phyloP scores from a whole-genome alignment of 805 yeast species.

The Wickerhamiella cacticola region DNA sequence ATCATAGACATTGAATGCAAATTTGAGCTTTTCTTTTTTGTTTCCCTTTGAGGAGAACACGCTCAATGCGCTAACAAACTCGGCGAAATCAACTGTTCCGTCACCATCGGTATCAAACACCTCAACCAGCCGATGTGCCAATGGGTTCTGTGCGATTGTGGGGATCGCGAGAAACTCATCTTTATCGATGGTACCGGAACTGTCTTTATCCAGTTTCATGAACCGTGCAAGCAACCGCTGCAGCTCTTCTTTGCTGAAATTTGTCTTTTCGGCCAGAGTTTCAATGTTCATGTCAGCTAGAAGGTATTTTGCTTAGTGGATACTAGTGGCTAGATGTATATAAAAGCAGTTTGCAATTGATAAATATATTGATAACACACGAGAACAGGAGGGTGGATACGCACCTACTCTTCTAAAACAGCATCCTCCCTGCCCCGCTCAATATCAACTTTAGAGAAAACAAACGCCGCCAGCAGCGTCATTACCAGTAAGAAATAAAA shows the following conservation, averaged over 20 bases:
- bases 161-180: conserved; percentile 87
- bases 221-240: conserved; percentile 84
- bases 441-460: conserved; percentile 44
- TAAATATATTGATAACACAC: too few relatives aligned
- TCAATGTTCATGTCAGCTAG: conserved; percentile 14
- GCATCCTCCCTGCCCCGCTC: conserved; percentile 53
- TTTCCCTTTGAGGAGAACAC: conserved; percentile 79
- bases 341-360: not conserved
- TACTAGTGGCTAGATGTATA: too few relatives aligned
- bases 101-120: conserved; percentile 87
- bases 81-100: conserved; percentile 92
- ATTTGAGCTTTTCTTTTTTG: conserved; percentile 66
- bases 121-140: conserved; percentile 81
- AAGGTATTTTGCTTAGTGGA: too few relatives aligned
- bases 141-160: conserved; percentile 79
- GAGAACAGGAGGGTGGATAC: too few relatives aligned
- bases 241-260: conserved; percentile 74
- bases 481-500: conserved; percentile 50
- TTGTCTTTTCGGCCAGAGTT: conserved; percentile 26
- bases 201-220: conserved; percentile 89
- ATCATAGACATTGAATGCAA: conserved; percentile 90
- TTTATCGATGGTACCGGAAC: conserved; percentile 82
- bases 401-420: not conserved
- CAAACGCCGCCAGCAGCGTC: conserved; percentile 44
- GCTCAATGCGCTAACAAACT: conserved; percentile 75